Base-by-base conservation (phyloP, 225 moss, liverwort and hornwort species). In the Marchantia polymorpha region DNA sequence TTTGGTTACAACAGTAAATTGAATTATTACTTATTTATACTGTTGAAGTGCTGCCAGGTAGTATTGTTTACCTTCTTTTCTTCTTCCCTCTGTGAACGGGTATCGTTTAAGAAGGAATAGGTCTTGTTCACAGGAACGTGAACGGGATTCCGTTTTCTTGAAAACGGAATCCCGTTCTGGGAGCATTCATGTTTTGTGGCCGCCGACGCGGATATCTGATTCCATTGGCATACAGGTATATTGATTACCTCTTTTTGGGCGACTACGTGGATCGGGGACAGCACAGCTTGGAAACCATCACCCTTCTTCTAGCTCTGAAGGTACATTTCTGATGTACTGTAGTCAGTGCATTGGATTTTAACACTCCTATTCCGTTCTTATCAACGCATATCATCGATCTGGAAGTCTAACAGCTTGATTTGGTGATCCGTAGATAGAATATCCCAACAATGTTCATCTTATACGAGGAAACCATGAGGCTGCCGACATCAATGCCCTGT, bases 391-490 rank as follows among this genome's bases (percentile, higher is more conserved):
- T 39, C 39, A 13, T 56, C 56, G 13, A 56, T 13, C 0, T 39
- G 30, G 39, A 4, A 47, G 39, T 48, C 20, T 49, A 12, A 46
- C 47, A 70, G 30, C 16, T 46, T 70, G 2, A 10, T 20, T 70
- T 47, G 70, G 13, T 67, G 10, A 46, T 49, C 26, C 46, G 39
- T 87, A 97, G 94, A 85, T 94, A 68, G 94, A 99, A 55, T 99
- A 99, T 65, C 97, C 97, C 53, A 95, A 75, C 0, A 99, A 93
- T 69, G 86, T 99, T 7, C 94, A 95, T 67, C 90, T 99, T 14
- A 99, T 99, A 64, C 82, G 97, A 56, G 97, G 97, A 86, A 99
- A 99, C 73, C 97, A 99, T 79, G 97, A 99, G 78, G 97, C 97
- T 90, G 94, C 94, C 16, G 95, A 99, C 74, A 95, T 99, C 31